A percentile compares a stretch with the other conserved stretches of the same genome.
Evolutionary conservation across 2,329 filamentous ascomycete species (phyloP).

Genomic region (Talaromyces albobiverticillius): DNA sequence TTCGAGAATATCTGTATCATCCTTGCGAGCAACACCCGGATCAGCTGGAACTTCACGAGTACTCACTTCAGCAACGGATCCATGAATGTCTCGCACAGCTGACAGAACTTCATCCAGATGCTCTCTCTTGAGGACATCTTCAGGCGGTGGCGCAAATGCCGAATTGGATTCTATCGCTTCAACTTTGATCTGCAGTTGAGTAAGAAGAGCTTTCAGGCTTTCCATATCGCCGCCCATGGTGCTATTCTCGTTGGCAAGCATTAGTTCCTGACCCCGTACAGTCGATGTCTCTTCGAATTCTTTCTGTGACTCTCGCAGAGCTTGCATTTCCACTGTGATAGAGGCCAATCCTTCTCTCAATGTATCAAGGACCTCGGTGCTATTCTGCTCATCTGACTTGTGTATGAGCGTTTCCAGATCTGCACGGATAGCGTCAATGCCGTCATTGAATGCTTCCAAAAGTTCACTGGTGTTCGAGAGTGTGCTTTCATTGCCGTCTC

Average conservation of each 20-base stretch:
- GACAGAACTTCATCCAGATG: slow-evolving; percentile 47
- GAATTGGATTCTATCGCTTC: slow-evolving; percentile 65
- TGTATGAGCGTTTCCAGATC: slow-evolving; percentile 74
- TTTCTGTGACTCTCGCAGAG: slow-evolving; percentile 59
- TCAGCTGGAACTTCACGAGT: slow-evolving; percentile 38
- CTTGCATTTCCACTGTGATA: slow-evolving; percentile 74
- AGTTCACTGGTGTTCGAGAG: slow-evolving; percentile 56
- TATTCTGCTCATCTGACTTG: slow-evolving; percentile 78
- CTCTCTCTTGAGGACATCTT: slow-evolving; percentile 45
- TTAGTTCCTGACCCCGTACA: slow-evolving; percentile 54
- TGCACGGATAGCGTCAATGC: slow-evolving; percentile 69
- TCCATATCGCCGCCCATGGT: slow-evolving; percentile 70
- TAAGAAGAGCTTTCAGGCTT: slow-evolving; percentile 78
- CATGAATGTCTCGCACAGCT: slow-evolving; percentile 54
- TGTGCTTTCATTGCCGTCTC: slow-evolving; percentile 47
- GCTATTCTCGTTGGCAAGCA: slow-evolving; percentile 52
- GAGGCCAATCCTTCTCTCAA: slow-evolving; percentile 76
- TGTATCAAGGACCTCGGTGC: slow-evolving; percentile 85
- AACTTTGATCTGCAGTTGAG: slow-evolving; percentile 78
- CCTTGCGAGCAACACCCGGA: slow-evolving; percentile 64
- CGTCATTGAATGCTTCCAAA: slow-evolving; percentile 62
- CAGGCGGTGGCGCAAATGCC: slow-evolving; percentile 32
- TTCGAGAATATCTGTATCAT: slow-evolving; percentile 88
- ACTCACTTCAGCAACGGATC: slow-evolving; percentile 54
- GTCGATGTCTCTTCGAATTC: slow-evolving; percentile 51